These are phyloP conservation scores for Vitis hybrid DNA, from an alignment of 177 flowering plant species.

Conservation along the genomic window DNA sequence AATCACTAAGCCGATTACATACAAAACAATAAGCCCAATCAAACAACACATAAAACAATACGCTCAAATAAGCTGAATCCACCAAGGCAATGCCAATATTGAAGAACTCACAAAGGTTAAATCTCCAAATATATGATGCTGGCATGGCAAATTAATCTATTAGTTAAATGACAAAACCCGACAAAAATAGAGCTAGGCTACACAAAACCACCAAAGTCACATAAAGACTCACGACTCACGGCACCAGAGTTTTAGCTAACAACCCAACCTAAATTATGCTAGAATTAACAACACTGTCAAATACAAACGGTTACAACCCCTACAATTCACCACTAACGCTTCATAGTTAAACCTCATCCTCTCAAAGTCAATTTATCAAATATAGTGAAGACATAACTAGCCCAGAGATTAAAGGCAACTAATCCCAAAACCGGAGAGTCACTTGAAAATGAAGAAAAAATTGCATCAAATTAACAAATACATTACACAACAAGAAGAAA, in stretches of 20 bases:
- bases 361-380: slow-evolving; percentile 14
- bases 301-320: not conserved
- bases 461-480: not conserved
- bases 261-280: too few species aligned
- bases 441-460: not conserved
- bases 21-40: too few species aligned
- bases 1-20: too few species aligned
- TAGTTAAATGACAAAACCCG: not conserved
- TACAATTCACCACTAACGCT: too few species aligned
- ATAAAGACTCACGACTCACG: too few species aligned
- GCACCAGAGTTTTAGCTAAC: too few species aligned
- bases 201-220: too few species aligned
- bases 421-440: not conserved
- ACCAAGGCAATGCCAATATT: not conserved
- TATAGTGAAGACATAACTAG: not conserved
- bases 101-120: not conserved
- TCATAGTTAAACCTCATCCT: not conserved
- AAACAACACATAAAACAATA: too few species aligned
- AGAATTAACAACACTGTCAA: too few species aligned
- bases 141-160: not conserved
- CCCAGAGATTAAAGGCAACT: not conserved
- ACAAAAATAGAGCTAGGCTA: too few species aligned
- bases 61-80: too few species aligned
- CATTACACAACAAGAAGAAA: not conserved
- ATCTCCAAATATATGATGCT: not conserved